A percentile compares a stretch with the other conserved stretches of the same genome.
phyloP scores from a whole-genome alignment of 495 filamentous ascomycete genomes.

The Chaetomium fimeti region DNA sequence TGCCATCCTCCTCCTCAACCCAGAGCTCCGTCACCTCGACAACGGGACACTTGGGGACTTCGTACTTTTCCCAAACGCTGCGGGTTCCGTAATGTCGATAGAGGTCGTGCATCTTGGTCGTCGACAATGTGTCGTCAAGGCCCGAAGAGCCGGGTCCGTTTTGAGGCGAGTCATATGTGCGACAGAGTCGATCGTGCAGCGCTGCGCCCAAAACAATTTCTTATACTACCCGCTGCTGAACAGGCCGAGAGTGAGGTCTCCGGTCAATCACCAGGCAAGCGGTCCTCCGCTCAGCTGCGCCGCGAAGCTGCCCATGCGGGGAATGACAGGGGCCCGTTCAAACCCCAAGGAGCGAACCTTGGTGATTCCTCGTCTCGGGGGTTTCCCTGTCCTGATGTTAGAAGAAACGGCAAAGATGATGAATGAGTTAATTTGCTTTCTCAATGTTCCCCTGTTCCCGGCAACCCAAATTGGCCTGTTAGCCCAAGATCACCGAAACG shows the following conservation, averaged over 20 bases:
- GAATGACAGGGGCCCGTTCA: background rate
- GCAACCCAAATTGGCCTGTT: background rate
- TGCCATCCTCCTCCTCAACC: conserved; percentile 17
- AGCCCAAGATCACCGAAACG: background rate
- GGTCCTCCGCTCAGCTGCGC: conserved; percentile 4
- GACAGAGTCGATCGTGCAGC: too few species aligned
- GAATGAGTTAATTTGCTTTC: background rate
- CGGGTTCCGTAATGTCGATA: conserved; percentile 28
- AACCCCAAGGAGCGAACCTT: background rate
- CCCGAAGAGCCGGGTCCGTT: too few species aligned
- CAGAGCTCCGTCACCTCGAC: conserved; percentile 32
- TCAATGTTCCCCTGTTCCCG: background rate
- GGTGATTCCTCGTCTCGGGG: background rate
- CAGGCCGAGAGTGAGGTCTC: too few species aligned
- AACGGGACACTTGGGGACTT: conserved; percentile 23
- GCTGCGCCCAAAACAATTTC: too few species aligned
- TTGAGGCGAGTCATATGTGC: too few species aligned
- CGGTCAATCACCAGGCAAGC: background rate
- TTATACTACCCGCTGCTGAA: too few species aligned
- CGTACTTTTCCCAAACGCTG: conserved; percentile 28
- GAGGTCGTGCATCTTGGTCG: conserved; percentile 26
- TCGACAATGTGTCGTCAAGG: too few species aligned
- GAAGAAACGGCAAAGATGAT: background rate
- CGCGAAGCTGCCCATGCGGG: background rate
- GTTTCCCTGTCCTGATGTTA: background rate